Evolutionary conservation across 164 flowering plant species (phyloP), one percentile per base, ranked within the genome.

Genomic region (Stephania japonica): DNA sequence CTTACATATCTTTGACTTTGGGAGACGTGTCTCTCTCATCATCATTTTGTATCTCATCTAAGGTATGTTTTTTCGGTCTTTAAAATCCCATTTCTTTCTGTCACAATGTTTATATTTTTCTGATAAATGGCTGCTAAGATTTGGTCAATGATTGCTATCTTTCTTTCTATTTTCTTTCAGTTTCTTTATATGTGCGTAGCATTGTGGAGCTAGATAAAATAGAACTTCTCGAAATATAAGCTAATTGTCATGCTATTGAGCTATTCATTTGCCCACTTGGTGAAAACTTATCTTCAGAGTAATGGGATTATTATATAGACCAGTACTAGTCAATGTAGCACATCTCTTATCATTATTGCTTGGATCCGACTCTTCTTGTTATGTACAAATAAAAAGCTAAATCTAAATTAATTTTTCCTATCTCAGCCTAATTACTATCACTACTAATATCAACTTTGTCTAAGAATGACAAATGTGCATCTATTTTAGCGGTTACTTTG

Each of bases 1-100:
- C 94, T 66, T 93, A 96, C 77, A 92, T 96, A 81, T 96, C 99
- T 49, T 77, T 93, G 78, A 88, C 97, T 65, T 80, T 96, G 83
- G 99, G 99, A 10, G 98, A 91, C 78, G 64, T 83, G 61, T 87
- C 89, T 79, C 90, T 76, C 65, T 72, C 91, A 53, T 83, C 93
- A 74, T 84, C 97, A 1, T 85, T 86, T 75, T 90, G 80, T 73
- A 83, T 93, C 75, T 87, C 95, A 61, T 91, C 99, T 6, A 96
- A 93, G 99, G 99, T 96, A 90, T 75, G 74, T 56, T 71, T n/a
- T 11, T 74, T 56, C 42, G 21, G 68, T 5, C 0, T 23, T 70
- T 23, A n/a, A 50, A 18, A 1, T 72, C 63, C 18, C n/a, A 18
- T 2, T 56, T 56, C 63, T 56, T 56, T 1, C n/a, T 56, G n/a